phyloP scores from a whole-genome alignment of 2,329 filamentous ascomycete genomes.

The Graphilbum ipis-grandicollis region DNA sequence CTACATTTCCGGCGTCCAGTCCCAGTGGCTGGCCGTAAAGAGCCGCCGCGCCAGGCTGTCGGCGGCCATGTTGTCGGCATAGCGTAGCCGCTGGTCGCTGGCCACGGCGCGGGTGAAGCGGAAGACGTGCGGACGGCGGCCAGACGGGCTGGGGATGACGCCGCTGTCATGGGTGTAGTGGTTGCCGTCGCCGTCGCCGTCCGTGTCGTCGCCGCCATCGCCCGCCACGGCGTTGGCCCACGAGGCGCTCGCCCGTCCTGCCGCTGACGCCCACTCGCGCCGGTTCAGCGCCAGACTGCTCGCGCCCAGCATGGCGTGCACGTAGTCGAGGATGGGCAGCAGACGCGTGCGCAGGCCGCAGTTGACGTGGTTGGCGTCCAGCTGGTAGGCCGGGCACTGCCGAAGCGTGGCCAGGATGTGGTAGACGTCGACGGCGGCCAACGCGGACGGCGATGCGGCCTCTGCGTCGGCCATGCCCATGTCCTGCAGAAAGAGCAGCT shows the following conservation, averaged over 20 bases:
- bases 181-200: background rate
- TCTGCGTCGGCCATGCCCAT: slow-evolving; percentile 20
- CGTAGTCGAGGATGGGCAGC: slow-evolving; percentile 46
- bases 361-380: slow-evolving; percentile 56
- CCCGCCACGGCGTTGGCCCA: slow-evolving; percentile 4
- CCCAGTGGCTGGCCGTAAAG: slow-evolving; percentile 39
- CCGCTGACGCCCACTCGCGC: slow-evolving; percentile 31
- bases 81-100: slow-evolving; percentile 30
- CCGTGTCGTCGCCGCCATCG: slow-evolving; percentile 7
- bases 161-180: background rate
- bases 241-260: slow-evolving; percentile 14
- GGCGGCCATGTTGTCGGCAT: slow-evolving; percentile 29
- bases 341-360: slow-evolving; percentile 52
- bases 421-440: slow-evolving; percentile 34
- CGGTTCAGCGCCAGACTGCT: slow-evolving; percentile 24
- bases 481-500: slow-evolving; percentile 41
- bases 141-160: background rate
- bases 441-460: background rate
- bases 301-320: slow-evolving; percentile 38
- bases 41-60: slow-evolving; percentile 33
- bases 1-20: slow-evolving; percentile 37
- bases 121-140: slow-evolving; percentile 17
- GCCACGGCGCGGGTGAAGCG: slow-evolving; percentile 32
- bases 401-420: slow-evolving; percentile 41
- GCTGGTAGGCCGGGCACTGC: slow-evolving; percentile 54